Evolutionary conservation across 2,329 filamentous ascomycete genomes (phyloP), one percentile per base, ranked within the genome.

Genomic region (Aspergillus aculeatinus): DNA sequence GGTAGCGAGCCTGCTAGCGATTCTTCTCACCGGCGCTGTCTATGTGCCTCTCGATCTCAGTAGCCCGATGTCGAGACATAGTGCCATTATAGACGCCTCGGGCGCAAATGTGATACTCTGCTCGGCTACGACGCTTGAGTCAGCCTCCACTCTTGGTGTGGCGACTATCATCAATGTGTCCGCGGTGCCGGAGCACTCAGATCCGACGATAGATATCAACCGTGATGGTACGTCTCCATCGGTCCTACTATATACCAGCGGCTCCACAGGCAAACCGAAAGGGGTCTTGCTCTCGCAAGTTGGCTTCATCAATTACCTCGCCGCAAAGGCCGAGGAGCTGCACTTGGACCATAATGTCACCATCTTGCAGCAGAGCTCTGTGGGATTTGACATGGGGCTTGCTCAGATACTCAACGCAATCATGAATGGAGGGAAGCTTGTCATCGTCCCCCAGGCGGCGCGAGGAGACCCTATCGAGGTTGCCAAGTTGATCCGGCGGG

Each of bases 41-140:
- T 77, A 72, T 57, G 60, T 76, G 3, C 74, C 74, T 2, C 68
- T 83, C 0, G 82, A 83, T 55, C 12, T 29, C 3, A n/a, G 48
- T 7, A 39, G 10, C 19, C 21, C 55, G 3, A 10, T 5, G 10
- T 9, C 31, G 6, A 19, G 29, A 14, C 48, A 39, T 12, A 14
- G n/a, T 1, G 33, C 16, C n/a, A 57, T 57, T n/a, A 33, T 57
- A 3, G 6, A 25, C 5, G 55, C 33, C 2, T 57, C 21, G 6
- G 16, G 3, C 6, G 5, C 21, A 9, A 6, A 19, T 7, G 51
- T 44, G n/a, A 12, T 31, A 23, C n/a, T 25, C 19, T 42, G 29
- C 29, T 33, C 39, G 14, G 9, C 33, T 31, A 33, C 14, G 19
- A 44, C 21, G 19, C 23, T 5, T 7, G 2, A 42, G 7, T 53